phyloP scores from a whole-genome alignment of 78 protist species.

The Blattamonas nauphoetae region DNA sequence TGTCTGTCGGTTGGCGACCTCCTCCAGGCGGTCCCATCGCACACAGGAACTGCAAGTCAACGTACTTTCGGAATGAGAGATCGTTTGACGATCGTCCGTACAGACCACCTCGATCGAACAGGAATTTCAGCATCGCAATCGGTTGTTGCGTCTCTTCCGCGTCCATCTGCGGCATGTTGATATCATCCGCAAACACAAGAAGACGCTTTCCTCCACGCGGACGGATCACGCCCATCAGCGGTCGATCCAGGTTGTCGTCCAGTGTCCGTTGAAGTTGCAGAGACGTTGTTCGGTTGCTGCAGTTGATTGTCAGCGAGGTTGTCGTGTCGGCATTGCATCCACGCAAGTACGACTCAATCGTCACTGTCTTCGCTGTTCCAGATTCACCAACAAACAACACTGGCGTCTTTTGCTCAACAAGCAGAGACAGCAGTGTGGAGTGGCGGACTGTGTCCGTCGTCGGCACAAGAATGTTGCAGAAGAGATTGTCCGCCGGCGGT shows the following conservation, averaged over 20 bases:
- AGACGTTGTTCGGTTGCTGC: conserved; percentile 48
- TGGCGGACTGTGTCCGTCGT: conserved; percentile 68
- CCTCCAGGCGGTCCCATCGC: conserved; percentile 80
- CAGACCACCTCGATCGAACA: conserved; percentile 43
- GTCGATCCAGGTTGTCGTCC: conserved; percentile 42
- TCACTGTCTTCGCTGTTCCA: conserved; percentile 76
- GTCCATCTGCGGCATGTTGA: conserved; percentile 66
- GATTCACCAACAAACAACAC: conserved; percentile 59
- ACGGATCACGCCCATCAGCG: conserved; percentile 20
- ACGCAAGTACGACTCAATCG: conserved; percentile 39
- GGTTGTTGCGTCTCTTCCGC: conserved; percentile 69
- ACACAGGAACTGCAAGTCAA: conserved; percentile 36
- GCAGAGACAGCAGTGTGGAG: conserved; percentile 29
- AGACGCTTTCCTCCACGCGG: conserved; percentile 43
- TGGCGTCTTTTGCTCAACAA: conserved; percentile 4
- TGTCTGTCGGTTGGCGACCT: conserved; percentile 63
- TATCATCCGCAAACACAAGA: conserved; percentile 54
- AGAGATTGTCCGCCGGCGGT: conserved; percentile 43
- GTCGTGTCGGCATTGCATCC: not conserved
- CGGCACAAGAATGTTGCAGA: conserved; percentile 62
- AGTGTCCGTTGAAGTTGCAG: conserved; percentile 49
- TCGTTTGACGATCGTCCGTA: conserved; percentile 18
- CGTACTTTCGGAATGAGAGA: conserved; percentile 5
- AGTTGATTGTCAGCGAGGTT: conserved; percentile 39
- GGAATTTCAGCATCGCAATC: conserved; percentile 49